A percentile compares a stretch with the other conserved stretches of the same genome.
phyloP scores from a whole-genome alignment of 2,329 filamentous ascomycete genomes.

The Erysiphe pulchra region DNA sequence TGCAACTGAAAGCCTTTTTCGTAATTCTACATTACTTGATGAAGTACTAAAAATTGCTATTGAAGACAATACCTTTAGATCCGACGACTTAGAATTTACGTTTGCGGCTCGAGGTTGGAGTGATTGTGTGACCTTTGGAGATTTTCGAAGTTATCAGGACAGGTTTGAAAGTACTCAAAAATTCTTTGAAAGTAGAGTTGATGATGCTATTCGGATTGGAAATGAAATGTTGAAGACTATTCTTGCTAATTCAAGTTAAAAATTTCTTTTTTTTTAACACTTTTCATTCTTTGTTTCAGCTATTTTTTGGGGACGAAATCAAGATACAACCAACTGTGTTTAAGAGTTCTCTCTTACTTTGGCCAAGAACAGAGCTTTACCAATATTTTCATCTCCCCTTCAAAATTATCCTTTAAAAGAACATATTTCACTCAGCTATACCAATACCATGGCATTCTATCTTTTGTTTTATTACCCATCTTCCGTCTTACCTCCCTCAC shows the following conservation, averaged over 20 bases:
- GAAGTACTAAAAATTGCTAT: constrained; percentile 69
- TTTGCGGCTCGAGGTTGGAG: constrained; percentile 94
- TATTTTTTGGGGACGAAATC: too few species aligned
- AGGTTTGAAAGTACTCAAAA: constrained; percentile 72
- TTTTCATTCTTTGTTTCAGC: too few species aligned
- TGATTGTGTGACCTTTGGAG: constrained; percentile 69
- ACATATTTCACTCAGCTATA: too few species aligned
- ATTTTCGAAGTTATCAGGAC: constrained; percentile 82
- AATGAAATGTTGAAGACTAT: constrained; percentile 96
- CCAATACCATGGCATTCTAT: too few species aligned
- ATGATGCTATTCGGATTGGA: constrained; percentile 63
- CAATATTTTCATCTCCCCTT: too few species aligned
- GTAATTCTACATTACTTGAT: constrained; percentile 54
- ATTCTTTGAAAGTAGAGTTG: constrained; percentile 80
- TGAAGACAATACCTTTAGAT: constrained; percentile 75
- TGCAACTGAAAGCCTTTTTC: constrained; percentile 90
- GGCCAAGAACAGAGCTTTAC: too few species aligned
- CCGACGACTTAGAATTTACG: constrained; percentile 89
- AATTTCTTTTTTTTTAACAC: background rate
- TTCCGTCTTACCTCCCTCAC: too few species aligned
- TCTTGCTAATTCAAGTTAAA: constrained; percentile 46
- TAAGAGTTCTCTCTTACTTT: too few species aligned
- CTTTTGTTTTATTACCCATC: too few species aligned
- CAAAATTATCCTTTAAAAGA: too few species aligned
- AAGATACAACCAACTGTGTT: too few species aligned